phyloP scores from a whole-genome alignment of 352 stramenopile genomes.

The Phytophthora foliorum region DNA sequence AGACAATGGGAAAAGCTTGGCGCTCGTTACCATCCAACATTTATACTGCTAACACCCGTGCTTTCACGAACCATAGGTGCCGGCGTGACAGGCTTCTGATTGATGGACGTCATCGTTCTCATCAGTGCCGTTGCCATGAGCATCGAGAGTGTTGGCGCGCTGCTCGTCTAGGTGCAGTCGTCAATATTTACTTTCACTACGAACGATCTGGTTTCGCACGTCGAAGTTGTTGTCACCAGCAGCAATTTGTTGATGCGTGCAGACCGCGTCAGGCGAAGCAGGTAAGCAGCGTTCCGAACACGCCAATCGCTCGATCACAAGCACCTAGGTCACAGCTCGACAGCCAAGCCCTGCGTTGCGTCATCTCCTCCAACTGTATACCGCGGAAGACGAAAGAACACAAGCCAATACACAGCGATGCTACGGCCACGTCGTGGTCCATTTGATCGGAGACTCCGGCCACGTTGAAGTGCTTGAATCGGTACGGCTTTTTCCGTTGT shows the following conservation, averaged over 20 bases:
- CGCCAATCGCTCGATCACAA: not conserved
- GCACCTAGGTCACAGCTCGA: constrained; percentile 1
- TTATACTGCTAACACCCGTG: no score
- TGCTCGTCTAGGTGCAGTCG: not conserved
- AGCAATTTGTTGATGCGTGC: not conserved
- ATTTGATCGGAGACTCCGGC: not conserved
- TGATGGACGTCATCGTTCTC: constrained; percentile 61
- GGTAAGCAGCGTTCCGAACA: not conserved
- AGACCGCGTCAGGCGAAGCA: not conserved
- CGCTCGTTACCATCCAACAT: no score
- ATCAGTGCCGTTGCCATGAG: constrained; percentile 63
- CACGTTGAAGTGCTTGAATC: constrained; percentile 3
- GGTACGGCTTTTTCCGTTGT: not conserved
- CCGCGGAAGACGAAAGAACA: not conserved
- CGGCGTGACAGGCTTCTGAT: no score
- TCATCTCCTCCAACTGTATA: not conserved
- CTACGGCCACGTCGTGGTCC: not conserved
- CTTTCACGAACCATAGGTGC: no score
- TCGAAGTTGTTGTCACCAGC: no score
- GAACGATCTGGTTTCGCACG: no score
- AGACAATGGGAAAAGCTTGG: no score
- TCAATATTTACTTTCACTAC: not conserved
- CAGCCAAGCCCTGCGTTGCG: not conserved
- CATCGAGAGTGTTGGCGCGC: constrained; percentile 56
- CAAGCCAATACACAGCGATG: not conserved